These are phyloP conservation scores for Hemileccinum impolitum DNA, from an alignment of 768 basidiomycete genomes.

Conservation along the genomic window DNA sequence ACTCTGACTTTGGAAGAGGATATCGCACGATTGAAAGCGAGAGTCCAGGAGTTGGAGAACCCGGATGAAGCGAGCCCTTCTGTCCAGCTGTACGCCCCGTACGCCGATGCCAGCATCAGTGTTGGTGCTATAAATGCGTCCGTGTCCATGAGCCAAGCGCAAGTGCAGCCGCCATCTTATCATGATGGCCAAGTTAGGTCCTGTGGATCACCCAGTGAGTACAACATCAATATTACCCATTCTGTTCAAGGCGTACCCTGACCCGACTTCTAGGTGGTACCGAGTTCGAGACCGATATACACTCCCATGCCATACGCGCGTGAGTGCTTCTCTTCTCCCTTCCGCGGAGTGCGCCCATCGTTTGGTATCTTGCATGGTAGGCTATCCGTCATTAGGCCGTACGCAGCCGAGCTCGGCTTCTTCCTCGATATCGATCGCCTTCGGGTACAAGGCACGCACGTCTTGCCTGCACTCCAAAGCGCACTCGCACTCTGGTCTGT, in stretches of 20 bases:
- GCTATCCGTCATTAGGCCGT: constrained; percentile 44
- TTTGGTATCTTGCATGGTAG: constrained; percentile 8
- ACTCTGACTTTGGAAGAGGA: constrained; percentile 61
- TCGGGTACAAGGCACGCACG: constrained; percentile 36
- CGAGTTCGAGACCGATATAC: background rate
- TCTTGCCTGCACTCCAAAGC: constrained; percentile 48
- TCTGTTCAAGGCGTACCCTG: background rate
- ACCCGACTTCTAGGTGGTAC: background rate
- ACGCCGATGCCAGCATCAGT: constrained; percentile 17
- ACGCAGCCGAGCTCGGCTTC: constrained; percentile 60
- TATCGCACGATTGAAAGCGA: constrained; percentile 50
- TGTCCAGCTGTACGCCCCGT: constrained; percentile 51
- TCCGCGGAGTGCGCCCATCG: background rate
- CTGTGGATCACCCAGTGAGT: background rate
- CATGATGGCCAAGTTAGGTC: background rate
- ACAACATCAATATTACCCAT: background rate
- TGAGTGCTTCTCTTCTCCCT: background rate
- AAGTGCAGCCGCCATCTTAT: background rate
- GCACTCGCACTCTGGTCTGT: constrained; percentile 52
- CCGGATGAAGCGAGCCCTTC: constrained; percentile 46
- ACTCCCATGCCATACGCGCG: constrained; percentile 7
- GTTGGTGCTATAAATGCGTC: background rate
- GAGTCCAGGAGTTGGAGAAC: constrained; percentile 56
- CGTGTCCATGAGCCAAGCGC: background rate
- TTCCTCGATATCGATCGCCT: constrained; percentile 57